Evolutionary conservation across 768 basidiomycete species (phyloP), one percentile per base, ranked within the genome.

Genomic region (Arthromyces matolae): DNA sequence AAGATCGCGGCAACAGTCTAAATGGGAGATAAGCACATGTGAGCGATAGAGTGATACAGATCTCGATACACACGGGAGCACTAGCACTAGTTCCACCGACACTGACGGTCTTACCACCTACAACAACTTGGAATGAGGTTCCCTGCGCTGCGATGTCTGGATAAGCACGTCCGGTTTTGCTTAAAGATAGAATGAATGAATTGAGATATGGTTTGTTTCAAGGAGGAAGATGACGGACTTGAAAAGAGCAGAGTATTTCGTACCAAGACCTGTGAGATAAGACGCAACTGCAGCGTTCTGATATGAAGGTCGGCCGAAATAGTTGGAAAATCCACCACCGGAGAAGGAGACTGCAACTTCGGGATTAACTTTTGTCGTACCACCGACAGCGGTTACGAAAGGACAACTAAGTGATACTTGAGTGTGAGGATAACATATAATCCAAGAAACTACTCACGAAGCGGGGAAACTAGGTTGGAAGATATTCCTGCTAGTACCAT

Each of bases 351-450:
- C 66, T 9, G 78, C 82, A 25, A 76, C 67, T 58, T 86, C 84
- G 4, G 83, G 83, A 45, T n/a, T n/a, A n/a, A 81, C 64, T 36
- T 64, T 63, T 1, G 69, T 74, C 0, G 86, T 87, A 6, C 82
- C 86, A 3, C 82, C 86, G 3, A 89, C 77, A 1, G 79, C 38
- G 14, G 84, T 86, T n/a, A 86, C 75, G 44, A 70, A 86, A 5
- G 83, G 83, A 55, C 82, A 86, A 23, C 72, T 75, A 35, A 18
- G 31, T 14, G 22, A 37, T 28, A 5, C 40, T 3, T 47, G n/a
- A 38, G 40, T 34, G 24, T 13, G 20, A 25, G 14, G 5, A 22
- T n/a, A 8, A 3, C 18, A 29, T 32, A 28, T 14, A 33, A 29
- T n/a, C 36, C 35, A 20, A 4, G 25, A 19, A 25, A 14, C 20